Evolutionary conservation across 2,329 filamentous ascomycete genomes (phyloP).

Genomic region (Ceratocystis eucalypticola): DNA sequence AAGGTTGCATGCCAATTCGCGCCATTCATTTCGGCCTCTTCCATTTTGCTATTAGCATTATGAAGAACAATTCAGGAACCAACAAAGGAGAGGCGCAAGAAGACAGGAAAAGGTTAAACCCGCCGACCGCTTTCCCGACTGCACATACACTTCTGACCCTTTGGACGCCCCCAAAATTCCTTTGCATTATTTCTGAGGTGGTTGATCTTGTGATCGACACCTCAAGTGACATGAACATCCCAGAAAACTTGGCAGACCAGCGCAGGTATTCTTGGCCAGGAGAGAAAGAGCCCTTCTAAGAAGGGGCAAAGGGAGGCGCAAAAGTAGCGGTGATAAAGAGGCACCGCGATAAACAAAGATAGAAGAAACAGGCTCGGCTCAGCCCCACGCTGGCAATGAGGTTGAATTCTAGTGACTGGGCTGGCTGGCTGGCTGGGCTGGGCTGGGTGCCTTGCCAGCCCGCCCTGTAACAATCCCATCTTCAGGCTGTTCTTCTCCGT

Average conservation of each 20-base stretch:
- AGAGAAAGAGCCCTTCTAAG: background rate
- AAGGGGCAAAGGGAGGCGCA: background rate
- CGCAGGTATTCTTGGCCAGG: background rate
- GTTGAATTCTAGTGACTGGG: background rate
- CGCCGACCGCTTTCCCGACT: background rate
- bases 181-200: background rate
- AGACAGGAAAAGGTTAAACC: background rate
- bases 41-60: background rate
- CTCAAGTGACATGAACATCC: background rate
- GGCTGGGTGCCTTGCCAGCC: no score
- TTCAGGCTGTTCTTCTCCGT: no score
- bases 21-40: background rate
- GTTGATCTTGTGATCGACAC: constrained; percentile 4
- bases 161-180: background rate
- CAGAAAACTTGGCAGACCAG: background rate
- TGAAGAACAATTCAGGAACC: background rate
- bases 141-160: background rate
- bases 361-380: background rate
- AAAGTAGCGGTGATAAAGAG: background rate
- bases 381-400: background rate
- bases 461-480: no score
- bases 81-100: background rate
- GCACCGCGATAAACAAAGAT: background rate
- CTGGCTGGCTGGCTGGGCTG: background rate
- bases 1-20: background rate